Evolutionary conservation across 2,329 filamentous ascomycete species (phyloP), one percentile per base, ranked within the genome.

Genomic region (Stachybotrys elegans): DNA sequence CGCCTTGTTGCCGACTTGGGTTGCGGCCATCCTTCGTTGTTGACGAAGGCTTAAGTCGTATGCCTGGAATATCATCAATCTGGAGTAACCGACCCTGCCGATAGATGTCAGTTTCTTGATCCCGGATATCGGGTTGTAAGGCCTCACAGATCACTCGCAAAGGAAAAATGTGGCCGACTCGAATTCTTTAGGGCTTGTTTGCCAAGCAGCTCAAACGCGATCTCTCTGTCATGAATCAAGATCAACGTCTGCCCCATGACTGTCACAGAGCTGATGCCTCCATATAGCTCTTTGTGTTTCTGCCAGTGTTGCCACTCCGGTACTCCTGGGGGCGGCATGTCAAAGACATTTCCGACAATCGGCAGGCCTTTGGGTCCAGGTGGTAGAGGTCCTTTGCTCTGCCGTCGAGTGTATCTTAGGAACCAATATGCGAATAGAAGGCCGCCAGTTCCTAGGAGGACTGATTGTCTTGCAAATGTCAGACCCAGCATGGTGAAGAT

Each of bases 81-180:
- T 8, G 9, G 20, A 17, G 20, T 40, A 44, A 9, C 43, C 43
- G 25, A 22, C 38, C 11, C 35, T 38, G 17, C 2, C 12, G 7
- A 22, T 22, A 19, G 8, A 16, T n/a, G 16, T 35, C 16, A 35
- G 32, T 14, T 14, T 8, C 5, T 57, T 57, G 5, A 49, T 56
- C 38, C 67, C 65, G 2, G 57, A 46, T 31, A 60, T 48, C 6
- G 22, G 5, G 3, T 19, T 34, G 53, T 57, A 43, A 63, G 45
- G 22, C n/a, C 35, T 19, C 4, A 38, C 35, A 27, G 3, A 6
- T 29, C 17, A 29, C 31, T 20, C 8, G 43, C 43, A 44, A 44
- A 44, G 11, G 20, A 12, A 3, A 29, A 9, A 6, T 13, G 9
- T 3, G 36, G 36, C 17, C 43, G 22, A 12, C 17, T 17, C 8